A percentile compares a stretch with the other conserved stretches of the same genome.
These are phyloP conservation scores for Crotalaria pallida DNA, from an alignment of 306 rosid species.

Conservation along the genomic window DNA sequence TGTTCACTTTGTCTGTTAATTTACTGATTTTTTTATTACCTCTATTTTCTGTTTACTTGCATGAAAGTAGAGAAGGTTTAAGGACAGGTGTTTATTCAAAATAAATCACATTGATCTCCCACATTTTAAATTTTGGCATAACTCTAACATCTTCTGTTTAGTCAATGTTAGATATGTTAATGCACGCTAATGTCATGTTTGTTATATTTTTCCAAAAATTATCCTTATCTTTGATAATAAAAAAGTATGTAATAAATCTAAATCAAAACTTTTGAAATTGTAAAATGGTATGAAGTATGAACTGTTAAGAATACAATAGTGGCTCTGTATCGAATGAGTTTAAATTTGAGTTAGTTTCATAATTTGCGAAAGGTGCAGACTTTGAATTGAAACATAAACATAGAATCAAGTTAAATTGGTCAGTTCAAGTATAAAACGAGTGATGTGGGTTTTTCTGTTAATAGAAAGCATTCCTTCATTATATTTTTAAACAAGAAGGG, in stretches of 20 bases:
- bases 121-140: conserved; percentile 1
- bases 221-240: not conserved
- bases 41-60: conserved; percentile 12
- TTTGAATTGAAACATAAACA: not conserved
- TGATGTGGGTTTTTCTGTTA: not conserved
- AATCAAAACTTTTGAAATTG: not conserved
- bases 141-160: not conserved
- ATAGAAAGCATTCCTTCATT: not conserved
- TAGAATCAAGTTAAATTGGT: not conserved
- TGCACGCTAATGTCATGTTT: not conserved
- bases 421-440: not conserved
- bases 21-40: not conserved
- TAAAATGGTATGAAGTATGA: conserved; percentile 4
- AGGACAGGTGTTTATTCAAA: not conserved
- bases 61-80: conserved; percentile 1
- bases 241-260: not conserved
- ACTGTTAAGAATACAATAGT: not conserved
- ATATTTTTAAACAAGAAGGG: not conserved
- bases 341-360: not conserved
- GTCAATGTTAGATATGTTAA: not conserved
- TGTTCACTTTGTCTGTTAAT: not conserved
- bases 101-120: not conserved
- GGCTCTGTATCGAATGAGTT: not conserved
- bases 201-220: not conserved
- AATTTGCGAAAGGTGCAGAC: not conserved